These are phyloP conservation scores for Ophiosphaerella herpotricha DNA, from an alignment of 2,329 filamentous ascomycete genomes.

Conservation along the genomic window DNA sequence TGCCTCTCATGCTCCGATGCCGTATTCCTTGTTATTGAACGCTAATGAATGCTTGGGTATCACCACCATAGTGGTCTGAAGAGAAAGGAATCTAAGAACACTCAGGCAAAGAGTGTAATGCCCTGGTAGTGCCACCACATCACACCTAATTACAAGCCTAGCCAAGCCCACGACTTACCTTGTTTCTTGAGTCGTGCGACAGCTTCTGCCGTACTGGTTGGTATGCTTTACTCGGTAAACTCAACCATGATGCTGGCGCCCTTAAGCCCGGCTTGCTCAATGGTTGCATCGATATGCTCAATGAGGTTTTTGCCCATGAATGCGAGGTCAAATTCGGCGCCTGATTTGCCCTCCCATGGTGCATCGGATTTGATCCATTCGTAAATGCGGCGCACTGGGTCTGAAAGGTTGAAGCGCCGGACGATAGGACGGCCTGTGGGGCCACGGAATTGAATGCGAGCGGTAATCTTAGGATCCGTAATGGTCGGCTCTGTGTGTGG, in stretches of 20 bases:
- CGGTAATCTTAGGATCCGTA: slow-evolving; percentile 71
- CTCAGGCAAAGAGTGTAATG: not conserved
- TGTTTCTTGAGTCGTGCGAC: too few relatives aligned
- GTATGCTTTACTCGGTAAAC: slow-evolving; percentile 53
- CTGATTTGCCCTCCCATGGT: slow-evolving; percentile 80
- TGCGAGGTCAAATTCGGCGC: slow-evolving; percentile 83
- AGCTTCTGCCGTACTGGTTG: not conserved
- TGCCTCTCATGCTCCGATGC: not conserved
- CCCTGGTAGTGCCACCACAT: not conserved
- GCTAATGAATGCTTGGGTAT: slow-evolving; percentile 1
- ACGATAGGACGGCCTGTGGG: slow-evolving; percentile 79
- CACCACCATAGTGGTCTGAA: not conserved
- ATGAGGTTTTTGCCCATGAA: slow-evolving; percentile 87
- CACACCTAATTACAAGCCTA: slow-evolving; percentile 2
- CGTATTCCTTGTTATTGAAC: not conserved
- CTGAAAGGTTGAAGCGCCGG: slow-evolving; percentile 76
- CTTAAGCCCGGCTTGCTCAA: slow-evolving; percentile 83
- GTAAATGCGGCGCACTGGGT: slow-evolving; percentile 81
- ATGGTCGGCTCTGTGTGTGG: slow-evolving; percentile 77
- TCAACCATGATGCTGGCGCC: slow-evolving; percentile 96
- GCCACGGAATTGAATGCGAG: slow-evolving; percentile 84
- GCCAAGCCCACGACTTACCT: not conserved
- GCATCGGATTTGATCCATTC: slow-evolving; percentile 90
- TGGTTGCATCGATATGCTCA: slow-evolving; percentile 70
- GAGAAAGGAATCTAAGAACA: slow-evolving; percentile 1